phyloP scores from a whole-genome alignment of 2,329 filamentous ascomycete genomes.

The Epichloe gansuensis region DNA sequence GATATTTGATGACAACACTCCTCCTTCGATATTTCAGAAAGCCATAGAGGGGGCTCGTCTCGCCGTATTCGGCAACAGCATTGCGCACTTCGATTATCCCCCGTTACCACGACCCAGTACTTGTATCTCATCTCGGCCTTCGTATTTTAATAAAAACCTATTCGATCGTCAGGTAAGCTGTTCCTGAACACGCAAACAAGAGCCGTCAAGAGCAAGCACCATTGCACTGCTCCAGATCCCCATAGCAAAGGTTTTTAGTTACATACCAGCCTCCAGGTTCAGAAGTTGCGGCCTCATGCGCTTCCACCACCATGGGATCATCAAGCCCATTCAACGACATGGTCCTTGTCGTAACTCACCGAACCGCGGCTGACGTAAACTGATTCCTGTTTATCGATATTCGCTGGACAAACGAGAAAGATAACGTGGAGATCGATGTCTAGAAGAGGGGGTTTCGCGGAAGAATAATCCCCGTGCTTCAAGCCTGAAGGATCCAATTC shows the following conservation, averaged over 20 bases:
- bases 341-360: slow-evolving; percentile 11
- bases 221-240: background rate
- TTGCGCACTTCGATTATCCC: slow-evolving; percentile 77
- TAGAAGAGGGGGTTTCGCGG: background rate
- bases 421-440: background rate
- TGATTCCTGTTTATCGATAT: background rate
- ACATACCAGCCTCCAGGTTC: slow-evolving; percentile 91
- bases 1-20: slow-evolving; percentile 85
- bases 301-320: slow-evolving; percentile 66
- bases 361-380: background rate
- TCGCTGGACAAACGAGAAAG: background rate
- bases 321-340: slow-evolving; percentile 98
- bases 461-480: background rate
- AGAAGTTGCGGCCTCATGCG: slow-evolving; percentile 64
- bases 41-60: slow-evolving; percentile 81
- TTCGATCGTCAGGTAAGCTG: slow-evolving; percentile 11
- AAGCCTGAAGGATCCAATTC: background rate
- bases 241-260: background rate
- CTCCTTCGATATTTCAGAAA: slow-evolving; percentile 81
- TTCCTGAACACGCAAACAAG: background rate
- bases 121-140: slow-evolving; percentile 75
- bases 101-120: slow-evolving; percentile 65
- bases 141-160: slow-evolving; percentile 93
- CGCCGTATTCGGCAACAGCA: slow-evolving; percentile 65
- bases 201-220: background rate